Base-by-base conservation (phyloP, 345 rosid genomes). In the Hibiscus syriacus region DNA sequence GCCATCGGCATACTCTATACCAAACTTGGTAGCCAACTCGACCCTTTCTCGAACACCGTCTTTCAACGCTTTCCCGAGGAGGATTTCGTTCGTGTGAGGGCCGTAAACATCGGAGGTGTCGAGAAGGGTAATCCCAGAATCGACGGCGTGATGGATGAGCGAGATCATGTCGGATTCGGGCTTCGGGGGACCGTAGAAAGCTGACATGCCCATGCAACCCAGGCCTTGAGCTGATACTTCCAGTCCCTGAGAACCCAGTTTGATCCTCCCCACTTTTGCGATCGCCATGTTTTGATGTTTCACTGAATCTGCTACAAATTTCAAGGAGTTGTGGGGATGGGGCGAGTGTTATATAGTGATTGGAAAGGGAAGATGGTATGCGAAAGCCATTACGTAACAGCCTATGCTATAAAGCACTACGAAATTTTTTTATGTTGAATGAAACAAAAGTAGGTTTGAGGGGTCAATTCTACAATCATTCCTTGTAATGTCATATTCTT, bases 121-220 rank as follows among this genome's bases (percentile, higher is more conserved):
- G 1, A 83, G 66, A 56, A 79, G 76, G n/a, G 85, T 83, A 55
- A 83, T 23, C 11, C 85, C 83, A 6, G 72, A 27, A 62, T 69
- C 55, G 55, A 80, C n/a, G 65, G 87, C 85, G 11, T 82, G 81
- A 70, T 69, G 84, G 71, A 85, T 71, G 62, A 83, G 84, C 13
- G 65, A 63, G 66, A 85, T 81, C 85, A 85, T 85, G 53, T 81
- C 89, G 4, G 79, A 0, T 4, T 85, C 83, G 0, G 85, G 65
- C 69, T 77, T 77, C 1, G 86, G 77, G 26, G 86, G 77, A 3
- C 82, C 86, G 43, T 76, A 81, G 72, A 68, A 46, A 62, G 74
- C 70, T 16, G 86, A 80, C 86, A 85, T 85, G 72, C 86, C 74
- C 81, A 77, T 68, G 69, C 85, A 82, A 1, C 89, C 86, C 3